Evolutionary conservation across 2,329 filamentous ascomycete species (phyloP).

Genomic region (Colletotrichum sojae): DNA sequence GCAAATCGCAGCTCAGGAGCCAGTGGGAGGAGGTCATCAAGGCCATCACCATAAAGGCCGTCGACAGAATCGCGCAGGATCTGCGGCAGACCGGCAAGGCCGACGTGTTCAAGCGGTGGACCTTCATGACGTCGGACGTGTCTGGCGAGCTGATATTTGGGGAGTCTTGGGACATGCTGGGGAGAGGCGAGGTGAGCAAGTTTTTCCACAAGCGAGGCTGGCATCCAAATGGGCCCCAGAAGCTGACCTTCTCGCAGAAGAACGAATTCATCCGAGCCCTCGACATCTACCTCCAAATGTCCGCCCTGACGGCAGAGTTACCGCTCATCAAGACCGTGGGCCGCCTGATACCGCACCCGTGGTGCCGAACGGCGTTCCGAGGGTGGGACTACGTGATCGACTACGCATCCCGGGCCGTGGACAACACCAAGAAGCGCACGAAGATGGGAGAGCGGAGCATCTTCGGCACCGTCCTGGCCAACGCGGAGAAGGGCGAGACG

Average conservation of each 20-base stretch:
- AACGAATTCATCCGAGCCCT: slow-evolving; percentile 1
- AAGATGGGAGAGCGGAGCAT: slow-evolving; percentile 1
- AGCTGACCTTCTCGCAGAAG: not conserved
- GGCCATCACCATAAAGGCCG: slow-evolving; percentile 42
- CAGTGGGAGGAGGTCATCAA: slow-evolving; percentile 8
- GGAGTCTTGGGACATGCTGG: slow-evolving; percentile 66
- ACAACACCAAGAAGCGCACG: slow-evolving; percentile 7
- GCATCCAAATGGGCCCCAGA: too few relatives aligned
- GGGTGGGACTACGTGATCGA: slow-evolving; percentile 32
- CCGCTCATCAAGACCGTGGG: not conserved
- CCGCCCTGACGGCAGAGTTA: not conserved
- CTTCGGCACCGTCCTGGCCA: slow-evolving; percentile 17
- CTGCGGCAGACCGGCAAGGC: slow-evolving; percentile 50
- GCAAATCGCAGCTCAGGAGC: slow-evolving; percentile 4
- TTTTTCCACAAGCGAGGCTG: not conserved
- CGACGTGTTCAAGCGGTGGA: slow-evolving; percentile 68
- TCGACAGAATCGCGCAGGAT: slow-evolving; percentile 61
- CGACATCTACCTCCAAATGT: not conserved
- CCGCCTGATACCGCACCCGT: slow-evolving; percentile 4
- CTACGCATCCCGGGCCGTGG: slow-evolving; percentile 8
- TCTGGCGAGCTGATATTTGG: slow-evolving; percentile 69
- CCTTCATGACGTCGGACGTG: slow-evolving; percentile 67
- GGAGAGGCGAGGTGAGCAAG: slow-evolving; percentile 60
- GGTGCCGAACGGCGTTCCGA: slow-evolving; percentile 11
- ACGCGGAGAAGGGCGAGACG: slow-evolving; percentile 19